Base-by-base conservation (phyloP, 2,329 filamentous ascomycete species). In the Beauveria scarabaeidicola region DNA sequence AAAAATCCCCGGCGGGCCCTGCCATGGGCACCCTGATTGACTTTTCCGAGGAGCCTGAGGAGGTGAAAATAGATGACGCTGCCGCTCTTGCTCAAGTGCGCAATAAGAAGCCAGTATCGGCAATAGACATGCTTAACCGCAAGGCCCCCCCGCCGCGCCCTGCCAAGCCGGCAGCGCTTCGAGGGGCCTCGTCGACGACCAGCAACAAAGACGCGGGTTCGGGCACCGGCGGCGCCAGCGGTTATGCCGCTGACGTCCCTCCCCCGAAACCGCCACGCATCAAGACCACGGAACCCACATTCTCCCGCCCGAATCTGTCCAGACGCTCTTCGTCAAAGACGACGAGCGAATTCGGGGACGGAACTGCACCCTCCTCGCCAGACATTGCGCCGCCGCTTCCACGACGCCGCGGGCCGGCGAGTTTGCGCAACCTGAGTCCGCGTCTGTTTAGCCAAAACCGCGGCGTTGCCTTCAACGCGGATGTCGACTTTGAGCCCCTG, bases 11-110 rank as follows among this genome's bases (percentile, higher is more conserved):
- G 1, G 52, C 69, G 2, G 74, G 72, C 11, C 77, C 73, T 10
- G 67, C 69, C n/a, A 82, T 81, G 74, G 84, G 81, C 1, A 81
- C 78, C 5, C 67, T 87, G 43, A 86, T 88, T 32, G 83, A 88
- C 67, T 74, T 87, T 38, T 80, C 79, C 0, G 80, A 82, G 15
- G 79, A 83, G 56, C 76, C 80, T 0, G 71, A 74, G 51, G 69
- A 74, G 40, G 66, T 67, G 2, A 71, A 65, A 3, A 59, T 73
- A 1, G 71, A 75, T 51, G 67, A 74, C 23, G 68, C 74, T 5
- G 69, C 65, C 10, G 68, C 69, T 36, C 64, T 73, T 3, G 62
- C 68, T 19, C 69, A 73, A 53, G 52, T 69, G 13, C 69, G 64
- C 32, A 67, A 65, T 48, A 63, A 63, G 11, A 66, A 61, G 29